Percentiles rank a stretch among this genome's conserved stretches.
Evolutionary conservation across 805 yeast species (phyloP).

Genomic region (Candida ovalis): DNA sequence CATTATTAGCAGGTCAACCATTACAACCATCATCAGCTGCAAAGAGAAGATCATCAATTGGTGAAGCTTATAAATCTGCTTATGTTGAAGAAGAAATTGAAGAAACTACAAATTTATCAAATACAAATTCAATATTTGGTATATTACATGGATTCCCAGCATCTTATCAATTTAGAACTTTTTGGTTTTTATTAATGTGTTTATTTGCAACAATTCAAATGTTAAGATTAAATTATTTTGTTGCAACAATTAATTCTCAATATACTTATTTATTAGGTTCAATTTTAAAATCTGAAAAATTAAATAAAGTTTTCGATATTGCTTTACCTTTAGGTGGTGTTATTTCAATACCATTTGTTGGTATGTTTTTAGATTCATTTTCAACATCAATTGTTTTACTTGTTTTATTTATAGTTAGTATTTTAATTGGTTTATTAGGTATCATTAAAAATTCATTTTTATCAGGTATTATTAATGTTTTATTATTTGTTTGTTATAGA

Average conservation of each 20-base stretch:
- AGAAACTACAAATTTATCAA: slow-evolving; percentile 31
- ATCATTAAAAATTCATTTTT: slow-evolving; percentile 35
- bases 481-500: slow-evolving; percentile 48
- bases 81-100: slow-evolving; percentile 48
- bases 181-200: slow-evolving; percentile 50
- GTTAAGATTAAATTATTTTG: slow-evolving; percentile 56
- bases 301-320: slow-evolving; percentile 47
- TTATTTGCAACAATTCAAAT: slow-evolving; percentile 51
- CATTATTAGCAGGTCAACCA: slow-evolving; percentile 12
- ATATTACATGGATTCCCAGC: slow-evolving; percentile 51
- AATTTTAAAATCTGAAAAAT: slow-evolving; percentile 32
- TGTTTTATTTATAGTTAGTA: slow-evolving; percentile 38
- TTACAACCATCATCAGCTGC: slow-evolving; percentile 8
- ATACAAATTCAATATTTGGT: slow-evolving; percentile 43
- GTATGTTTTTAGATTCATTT: slow-evolving; percentile 45
- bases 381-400: slow-evolving; percentile 43
- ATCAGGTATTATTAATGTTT: slow-evolving; percentile 42
- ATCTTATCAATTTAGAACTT: slow-evolving; percentile 44
- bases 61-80: slow-evolving; percentile 52
- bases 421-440: slow-evolving; percentile 47
- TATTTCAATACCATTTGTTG: slow-evolving; percentile 51
- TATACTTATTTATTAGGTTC: slow-evolving; percentile 45
- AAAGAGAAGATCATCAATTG: slow-evolving; percentile 48
- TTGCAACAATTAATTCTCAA: slow-evolving; percentile 56
- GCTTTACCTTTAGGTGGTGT: slow-evolving; percentile 57